Evolutionary conservation across 2,329 filamentous ascomycete species (phyloP).

Genomic region (Arachnomyces sp.): DNA sequence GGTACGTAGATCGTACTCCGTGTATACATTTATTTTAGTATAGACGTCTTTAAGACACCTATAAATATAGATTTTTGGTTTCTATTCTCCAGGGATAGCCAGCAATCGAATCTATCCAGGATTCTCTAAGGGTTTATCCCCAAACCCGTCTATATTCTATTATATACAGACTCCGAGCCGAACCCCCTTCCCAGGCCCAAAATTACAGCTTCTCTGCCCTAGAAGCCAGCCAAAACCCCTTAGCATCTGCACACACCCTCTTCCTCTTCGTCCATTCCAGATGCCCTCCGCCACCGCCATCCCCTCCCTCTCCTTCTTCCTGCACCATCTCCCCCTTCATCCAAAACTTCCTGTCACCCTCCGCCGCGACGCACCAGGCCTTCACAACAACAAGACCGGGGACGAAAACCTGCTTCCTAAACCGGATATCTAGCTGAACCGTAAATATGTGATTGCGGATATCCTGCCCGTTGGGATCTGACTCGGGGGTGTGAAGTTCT

Average conservation of each 20-base stretch:
- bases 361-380: conserved; percentile 27
- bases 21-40: too few species aligned
- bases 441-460: conserved; percentile 30
- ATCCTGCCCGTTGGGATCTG: conserved; percentile 12
- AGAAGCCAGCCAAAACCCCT: conserved; percentile 34
- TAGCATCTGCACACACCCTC: conserved; percentile 31
- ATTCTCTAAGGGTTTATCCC: too few species aligned
- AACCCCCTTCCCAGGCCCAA: too few species aligned
- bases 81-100: too few species aligned
- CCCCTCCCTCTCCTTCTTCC: conserved; percentile 23
- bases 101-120: too few species aligned
- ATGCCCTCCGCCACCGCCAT: conserved; percentile 16
- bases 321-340: conserved; percentile 33
- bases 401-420: conserved; percentile 28
- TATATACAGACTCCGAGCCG: too few species aligned
- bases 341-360: conserved; percentile 34
- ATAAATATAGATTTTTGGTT: too few species aligned
- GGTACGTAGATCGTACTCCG: too few species aligned
- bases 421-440: conserved; percentile 34
- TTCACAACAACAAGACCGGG: conserved; percentile 31
- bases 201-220: conserved; percentile 21
- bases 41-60: too few species aligned
- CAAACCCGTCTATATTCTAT: too few species aligned
- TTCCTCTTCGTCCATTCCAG: conserved; percentile 27
- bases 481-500: conserved; percentile 21